phyloP scores from a whole-genome alignment of 2,329 filamentous ascomycete genomes.

The Penicillium sp. region DNA sequence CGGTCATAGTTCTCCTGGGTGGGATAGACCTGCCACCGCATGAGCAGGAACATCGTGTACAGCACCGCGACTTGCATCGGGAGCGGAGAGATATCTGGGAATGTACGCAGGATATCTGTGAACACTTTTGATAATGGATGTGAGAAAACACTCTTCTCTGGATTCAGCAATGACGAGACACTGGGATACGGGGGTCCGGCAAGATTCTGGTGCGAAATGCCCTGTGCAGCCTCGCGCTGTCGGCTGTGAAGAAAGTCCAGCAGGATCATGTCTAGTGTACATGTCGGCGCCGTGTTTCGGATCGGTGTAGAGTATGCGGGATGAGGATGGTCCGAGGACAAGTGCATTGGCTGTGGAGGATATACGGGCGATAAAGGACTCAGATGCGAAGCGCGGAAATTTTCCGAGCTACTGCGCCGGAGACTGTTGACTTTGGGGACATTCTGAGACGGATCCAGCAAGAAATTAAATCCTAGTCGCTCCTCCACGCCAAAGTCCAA shows the following conservation, averaged over 20 bases:
- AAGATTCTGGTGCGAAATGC: constrained; percentile 58
- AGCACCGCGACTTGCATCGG: constrained; percentile 77
- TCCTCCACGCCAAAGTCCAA: constrained; percentile 56
- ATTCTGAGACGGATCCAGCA: constrained; percentile 58
- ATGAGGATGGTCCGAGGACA: constrained; percentile 23
- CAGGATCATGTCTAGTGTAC: constrained; percentile 70
- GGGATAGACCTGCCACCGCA: constrained; percentile 79
- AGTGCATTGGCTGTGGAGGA: constrained; percentile 19
- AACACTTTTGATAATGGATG: constrained; percentile 80
- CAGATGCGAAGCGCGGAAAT: constrained; percentile 19
- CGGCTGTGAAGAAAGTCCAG: constrained; percentile 71
- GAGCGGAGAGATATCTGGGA: constrained; percentile 69
- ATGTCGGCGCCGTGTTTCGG: constrained; percentile 62
- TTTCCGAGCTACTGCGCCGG: constrained; percentile 25
- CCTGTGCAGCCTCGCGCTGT: constrained; percentile 59
- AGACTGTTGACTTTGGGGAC: constrained; percentile 49
- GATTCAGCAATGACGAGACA: constrained; percentile 71
- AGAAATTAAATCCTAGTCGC: constrained; percentile 65
- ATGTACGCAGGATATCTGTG: constrained; percentile 77
- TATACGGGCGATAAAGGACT: constrained; percentile 21
- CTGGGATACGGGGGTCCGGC: constrained; percentile 74
- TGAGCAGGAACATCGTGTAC: constrained; percentile 79
- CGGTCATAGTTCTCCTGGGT: constrained; percentile 72
- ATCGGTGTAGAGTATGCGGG: constrained; percentile 42
- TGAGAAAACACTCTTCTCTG: constrained; percentile 54